Base-by-base conservation (phyloP, 306 rosid species). In the Sesbania bispinosa region DNA sequence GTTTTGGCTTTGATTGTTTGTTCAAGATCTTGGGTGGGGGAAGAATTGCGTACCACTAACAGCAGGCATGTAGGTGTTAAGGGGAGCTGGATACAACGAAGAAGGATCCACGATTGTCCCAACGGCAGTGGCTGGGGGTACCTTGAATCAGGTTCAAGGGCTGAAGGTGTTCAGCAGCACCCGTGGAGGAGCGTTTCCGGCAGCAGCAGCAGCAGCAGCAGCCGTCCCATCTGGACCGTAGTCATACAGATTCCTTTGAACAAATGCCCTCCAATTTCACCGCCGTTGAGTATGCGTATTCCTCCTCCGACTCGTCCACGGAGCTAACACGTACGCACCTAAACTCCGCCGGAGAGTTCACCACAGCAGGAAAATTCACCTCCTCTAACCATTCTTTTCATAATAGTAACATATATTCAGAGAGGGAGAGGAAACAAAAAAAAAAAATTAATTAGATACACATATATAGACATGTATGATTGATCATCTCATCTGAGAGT, bases 21-120 rank as follows among this genome's bases (percentile, higher is more conserved):
- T 73, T 86, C 88, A 91, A 80, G 99, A 89, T 88, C 99, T 89
- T 79, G 96, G 96, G 61, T 89, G 97, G 69, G 83, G 89, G 96
- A 91, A 95, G 96, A 91, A 95, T 82, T 95, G 99, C 96, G 99
- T 95, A 87, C 96, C 98, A 46, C 97, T 88, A 64, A 89, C 88
- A 62, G 90, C 88, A 70, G 92, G 82, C 85, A 95, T 88, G 91
- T 71, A 95, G 24, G 96, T 55, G 84, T 79, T 91, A n/a, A 85
- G 76, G 4, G 92, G 88, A 74, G 92, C 78, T 11, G 87, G 80
- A 68, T 91, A 91, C 48, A 91, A 63, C 11, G 93, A 84, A 32
- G 82, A 69, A 50, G 90, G 93, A 84, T 91, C 96, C 1, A 86
- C 71, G 2, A 83, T 55, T 14, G 79, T 30, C 19, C 71, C 81